A percentile compares a stretch with the other conserved stretches of the same genome.
These are phyloP conservation scores for Amylocystis lapponica DNA, from an alignment of 768 basidiomycete genomes.

Conservation along the genomic window DNA sequence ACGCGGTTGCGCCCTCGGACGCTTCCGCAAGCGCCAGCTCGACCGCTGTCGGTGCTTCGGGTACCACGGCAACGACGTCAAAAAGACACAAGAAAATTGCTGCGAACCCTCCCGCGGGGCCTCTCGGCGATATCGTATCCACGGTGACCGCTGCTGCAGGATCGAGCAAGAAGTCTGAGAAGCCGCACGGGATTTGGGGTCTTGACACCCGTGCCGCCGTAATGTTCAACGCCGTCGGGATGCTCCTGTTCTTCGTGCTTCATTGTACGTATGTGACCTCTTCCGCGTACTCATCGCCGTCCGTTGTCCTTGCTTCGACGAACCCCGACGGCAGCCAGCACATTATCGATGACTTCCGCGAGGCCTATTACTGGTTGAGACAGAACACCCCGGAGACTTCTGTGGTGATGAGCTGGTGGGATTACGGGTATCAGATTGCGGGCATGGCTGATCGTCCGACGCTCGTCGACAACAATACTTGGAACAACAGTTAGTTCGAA, in stretches of 20 bases:
- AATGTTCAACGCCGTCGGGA: conserved; percentile 63
- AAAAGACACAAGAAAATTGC: conserved; percentile 47
- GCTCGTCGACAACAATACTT: conserved; percentile 97
- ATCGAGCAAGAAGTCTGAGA: conserved; percentile 28
- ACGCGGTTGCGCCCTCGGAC: conserved; percentile 24
- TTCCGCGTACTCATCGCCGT: conserved; percentile 93
- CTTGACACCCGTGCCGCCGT: conserved; percentile 78
- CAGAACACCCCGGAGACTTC: conserved; percentile 91
- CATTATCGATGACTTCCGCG: conserved; percentile 98
- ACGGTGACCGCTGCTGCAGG: conserved; percentile 29
- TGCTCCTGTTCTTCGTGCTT: conserved; percentile 87
- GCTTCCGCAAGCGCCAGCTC: conserved; percentile 25
- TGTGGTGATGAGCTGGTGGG: conserved; percentile 99
- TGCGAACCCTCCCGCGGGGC: conserved; percentile 22
- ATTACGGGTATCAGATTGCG: conserved; percentile 99
- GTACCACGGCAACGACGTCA: conserved; percentile 8
- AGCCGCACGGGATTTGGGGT: conserved; percentile 65
- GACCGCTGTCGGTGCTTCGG: conserved; percentile 9
- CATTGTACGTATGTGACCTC: conserved; percentile 98
- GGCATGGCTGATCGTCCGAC: conserved; percentile 98
- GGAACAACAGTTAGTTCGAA: conserved; percentile 88
- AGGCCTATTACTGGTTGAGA: conserved; percentile 98
- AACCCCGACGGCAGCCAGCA: conserved; percentile 82
- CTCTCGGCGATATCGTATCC: conserved; percentile 37
- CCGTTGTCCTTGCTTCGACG: conserved; percentile 84